phyloP scores from a whole-genome alignment of 768 basidiomycete species.

The Jaapia argillacea region DNA sequence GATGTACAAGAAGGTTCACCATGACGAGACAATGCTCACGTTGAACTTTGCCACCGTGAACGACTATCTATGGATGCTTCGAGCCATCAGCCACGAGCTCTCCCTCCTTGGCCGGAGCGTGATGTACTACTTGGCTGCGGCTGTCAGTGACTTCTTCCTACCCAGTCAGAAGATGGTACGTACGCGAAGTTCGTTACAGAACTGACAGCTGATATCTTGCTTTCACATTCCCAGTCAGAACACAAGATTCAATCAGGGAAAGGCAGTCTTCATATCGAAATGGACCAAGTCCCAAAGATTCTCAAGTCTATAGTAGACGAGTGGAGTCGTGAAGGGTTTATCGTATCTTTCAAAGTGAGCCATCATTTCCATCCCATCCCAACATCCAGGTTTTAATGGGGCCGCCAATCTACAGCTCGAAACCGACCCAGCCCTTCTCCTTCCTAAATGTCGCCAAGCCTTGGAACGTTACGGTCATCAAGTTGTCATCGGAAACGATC shows the following conservation, averaged over 20 bases:
- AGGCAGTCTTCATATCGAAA: slow-evolving; percentile 87
- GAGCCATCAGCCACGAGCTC: slow-evolving; percentile 75
- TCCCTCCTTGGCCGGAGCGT: slow-evolving; percentile 55
- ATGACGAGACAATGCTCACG: slow-evolving; percentile 65
- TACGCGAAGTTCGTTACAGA: slow-evolving; percentile 10
- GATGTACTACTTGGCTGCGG: slow-evolving; percentile 96
- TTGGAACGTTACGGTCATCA: slow-evolving; percentile 95
- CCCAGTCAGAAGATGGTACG: slow-evolving; percentile 84
- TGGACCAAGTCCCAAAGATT: slow-evolving; percentile 99
- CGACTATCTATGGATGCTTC: slow-evolving; percentile 90
- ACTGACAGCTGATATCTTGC: neutral
- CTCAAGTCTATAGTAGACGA: slow-evolving; percentile 88
- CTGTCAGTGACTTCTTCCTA: slow-evolving; percentile 97
- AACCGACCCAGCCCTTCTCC: slow-evolving; percentile 73
- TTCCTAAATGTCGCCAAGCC: slow-evolving; percentile 85
- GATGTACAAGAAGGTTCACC: slow-evolving; percentile 74
- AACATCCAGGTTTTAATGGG: neutral
- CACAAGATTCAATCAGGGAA: slow-evolving; percentile 99
- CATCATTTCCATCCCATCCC: too few relatives aligned
- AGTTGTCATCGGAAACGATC: slow-evolving; percentile 92
- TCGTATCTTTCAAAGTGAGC: slow-evolving; percentile 93
- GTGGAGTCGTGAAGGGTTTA: slow-evolving; percentile 85
- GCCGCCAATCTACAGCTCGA: slow-evolving; percentile 65
- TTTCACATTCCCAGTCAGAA: slow-evolving; percentile 55
- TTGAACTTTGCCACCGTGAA: slow-evolving; percentile 91